These are phyloP conservation scores for Backusella morwellensis DNA, from an alignment of 192 early-diverging fungal species.

Conservation along the genomic window DNA sequence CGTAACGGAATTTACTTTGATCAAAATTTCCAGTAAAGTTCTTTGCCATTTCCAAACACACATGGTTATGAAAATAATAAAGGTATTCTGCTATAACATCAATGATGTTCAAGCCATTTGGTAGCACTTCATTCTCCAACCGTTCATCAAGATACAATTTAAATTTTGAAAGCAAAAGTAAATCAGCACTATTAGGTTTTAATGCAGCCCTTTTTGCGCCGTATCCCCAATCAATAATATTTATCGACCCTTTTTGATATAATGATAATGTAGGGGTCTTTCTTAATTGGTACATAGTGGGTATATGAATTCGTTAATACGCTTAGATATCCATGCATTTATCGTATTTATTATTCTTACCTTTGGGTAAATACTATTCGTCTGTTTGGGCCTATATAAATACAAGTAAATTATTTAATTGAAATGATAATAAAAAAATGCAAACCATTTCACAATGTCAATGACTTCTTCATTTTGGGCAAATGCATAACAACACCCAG, in stretches of 20 bases:
- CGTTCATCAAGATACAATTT: slow-evolving; percentile 48
- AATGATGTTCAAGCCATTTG: slow-evolving; percentile 42
- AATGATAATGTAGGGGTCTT: slow-evolving; percentile 41
- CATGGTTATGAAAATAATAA: slow-evolving; percentile 40
- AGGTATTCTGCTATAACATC: slow-evolving; percentile 53
- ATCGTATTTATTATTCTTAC: not conserved
- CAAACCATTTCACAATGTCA: slow-evolving; percentile 50
- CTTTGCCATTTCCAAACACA: slow-evolving; percentile 32
- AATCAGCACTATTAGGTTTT: slow-evolving; percentile 38
- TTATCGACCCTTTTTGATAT: slow-evolving; percentile 37
- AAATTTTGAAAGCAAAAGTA: slow-evolving; percentile 45
- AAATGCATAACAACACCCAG: slow-evolving; percentile 52
- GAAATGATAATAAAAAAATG: too few relatives aligned
- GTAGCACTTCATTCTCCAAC: slow-evolving; percentile 37
- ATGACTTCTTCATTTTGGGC: slow-evolving; percentile 49
- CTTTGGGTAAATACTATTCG: slow-evolving; percentile 30
- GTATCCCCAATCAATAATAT: slow-evolving; percentile 45
- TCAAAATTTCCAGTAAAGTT: slow-evolving; percentile 40
- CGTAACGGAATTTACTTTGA: slow-evolving; percentile 40
- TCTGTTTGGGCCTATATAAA: slow-evolving; percentile 26
- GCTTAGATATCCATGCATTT: not conserved
- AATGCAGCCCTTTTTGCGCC: slow-evolving; percentile 33
- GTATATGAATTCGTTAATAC: not conserved
- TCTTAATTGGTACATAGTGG: not conserved
- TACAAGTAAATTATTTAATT: slow-evolving; percentile 34